Base-by-base conservation (phyloP, 495 filamentous ascomycete species). In the Venustampulla echinocandica region DNA sequence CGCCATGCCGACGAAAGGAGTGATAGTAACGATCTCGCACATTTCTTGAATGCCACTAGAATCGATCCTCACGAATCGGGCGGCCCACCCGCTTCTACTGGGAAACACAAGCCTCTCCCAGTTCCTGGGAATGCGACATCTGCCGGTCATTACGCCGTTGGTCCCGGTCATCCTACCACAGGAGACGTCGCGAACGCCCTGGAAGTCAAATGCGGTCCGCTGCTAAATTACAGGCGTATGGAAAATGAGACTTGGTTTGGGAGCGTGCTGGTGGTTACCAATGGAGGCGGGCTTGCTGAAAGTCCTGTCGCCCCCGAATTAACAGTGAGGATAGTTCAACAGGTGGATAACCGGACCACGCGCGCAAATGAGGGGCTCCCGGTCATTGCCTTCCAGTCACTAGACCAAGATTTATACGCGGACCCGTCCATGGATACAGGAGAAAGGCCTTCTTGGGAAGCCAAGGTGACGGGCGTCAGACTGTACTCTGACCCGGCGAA, bases 161-260 rank as follows among this genome's bases (percentile, higher is more conserved):
- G 32, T 21, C 32, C 49, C 36, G 0, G 39, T 24, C 17, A 37
- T 24, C 38, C 23, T 9, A 24, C 25, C 1, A 24, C 17, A 10
- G 9, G 24, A 21, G 47, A 18, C 9, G 46, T 17, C 20, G 25
- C 18, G 5, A 48, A 42, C 18, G 47, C 46, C 10, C 20, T 51
- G 42, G 49, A 89, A 47, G 70, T 94, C 15, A 69, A 84, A 25
- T 85, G 81, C 54, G 89, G 89, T 11, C 89, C 89, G 7, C 63
- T 94, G 46, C 64, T 95, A 55, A 94, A 94, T 63, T 87, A 90
- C 61, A 77, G 81, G 52, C 79, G 81, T 58, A 92, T 89, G 84
- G 80, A 81, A 63, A 73, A 75, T 33, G 69, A 66, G 41, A 56
- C 60, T n/a, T 95, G 88, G 89, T 71, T 84, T 56, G 88, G 89